A percentile compares a stretch with the other conserved stretches of the same genome.
These are phyloP conservation scores for Nicotiana tabacum DNA, from an alignment of 257 asterid genomes.

Conservation along the genomic window DNA sequence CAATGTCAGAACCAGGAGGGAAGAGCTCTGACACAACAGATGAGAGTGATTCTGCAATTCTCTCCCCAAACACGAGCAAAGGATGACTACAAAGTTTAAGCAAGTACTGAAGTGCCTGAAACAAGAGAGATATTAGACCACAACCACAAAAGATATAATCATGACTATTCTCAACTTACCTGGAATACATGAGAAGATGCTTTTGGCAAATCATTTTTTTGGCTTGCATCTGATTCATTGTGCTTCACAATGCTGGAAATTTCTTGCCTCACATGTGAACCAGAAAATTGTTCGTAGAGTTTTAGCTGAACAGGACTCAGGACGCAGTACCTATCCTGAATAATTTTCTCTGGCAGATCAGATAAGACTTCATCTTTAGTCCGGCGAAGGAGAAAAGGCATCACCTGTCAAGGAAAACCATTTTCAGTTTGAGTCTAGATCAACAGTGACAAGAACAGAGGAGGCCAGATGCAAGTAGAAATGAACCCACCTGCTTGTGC, in stretches of 20 bases:
- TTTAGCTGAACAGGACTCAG: conserved; percentile 86
- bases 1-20: conserved; percentile 57
- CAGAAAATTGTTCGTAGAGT: conserved; percentile 90
- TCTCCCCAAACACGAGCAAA: conserved; percentile 78
- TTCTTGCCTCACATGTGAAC: conserved; percentile 86
- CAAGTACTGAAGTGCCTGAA: conserved; percentile 96
- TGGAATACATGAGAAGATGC: conserved; percentile 98
- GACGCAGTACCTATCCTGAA: conserved; percentile 98
- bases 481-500: conserved; percentile 80
- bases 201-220: conserved; percentile 44
- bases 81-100: conserved; percentile 98
- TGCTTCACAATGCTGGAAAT: conserved; percentile 71
- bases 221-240: conserved; percentile 64
- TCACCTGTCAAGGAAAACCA: conserved; percentile 53
- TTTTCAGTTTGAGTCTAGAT: conserved; percentile 20
- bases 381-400: conserved; percentile 98
- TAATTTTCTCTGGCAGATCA: conserved; percentile 94
- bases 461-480: conserved; percentile 1
- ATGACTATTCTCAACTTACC: conserved; percentile 34
- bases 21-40: conserved; percentile 66
- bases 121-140: conserved; percentile 24
- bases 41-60: conserved; percentile 65
- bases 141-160: not conserved
- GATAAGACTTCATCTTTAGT: conserved; percentile 95
- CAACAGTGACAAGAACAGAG: not conserved